A percentile compares a stretch with the other conserved stretches of the same genome.
Evolutionary conservation across 768 basidiomycete genomes (phyloP).

Genomic region (Leccinum uliginosum): DNA sequence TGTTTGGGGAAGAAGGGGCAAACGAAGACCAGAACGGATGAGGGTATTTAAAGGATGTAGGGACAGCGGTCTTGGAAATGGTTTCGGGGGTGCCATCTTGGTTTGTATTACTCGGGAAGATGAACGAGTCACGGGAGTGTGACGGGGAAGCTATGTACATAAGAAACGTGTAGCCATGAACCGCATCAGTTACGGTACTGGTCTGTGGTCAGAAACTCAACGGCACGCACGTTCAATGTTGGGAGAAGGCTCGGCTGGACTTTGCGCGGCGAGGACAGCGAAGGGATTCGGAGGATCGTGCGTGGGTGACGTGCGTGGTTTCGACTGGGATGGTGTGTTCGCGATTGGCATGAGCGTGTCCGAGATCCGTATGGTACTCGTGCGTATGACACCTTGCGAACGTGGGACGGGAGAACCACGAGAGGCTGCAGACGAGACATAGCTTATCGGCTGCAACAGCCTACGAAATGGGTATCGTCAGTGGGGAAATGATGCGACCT

Average conservation of each 20-base stretch:
- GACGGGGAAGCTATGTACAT: conserved; percentile 14
- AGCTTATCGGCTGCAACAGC: conserved; percentile 54
- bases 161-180: conserved; percentile 24
- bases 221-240: conserved; percentile 19
- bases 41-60: conserved; percentile 15
- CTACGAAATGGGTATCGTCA: conserved; percentile 29
- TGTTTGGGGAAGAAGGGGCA: conserved; percentile 18
- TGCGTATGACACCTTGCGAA: conserved; percentile 61
- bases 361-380: conserved; percentile 63
- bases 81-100: conserved; percentile 25
- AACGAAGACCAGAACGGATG: conserved; percentile 23
- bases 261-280: conserved; percentile 15
- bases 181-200: conserved; percentile 9
- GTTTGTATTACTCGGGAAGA: conserved; percentile 32
- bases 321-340: neutral
- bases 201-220: conserved; percentile 2
- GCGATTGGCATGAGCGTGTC: conserved; percentile 32
- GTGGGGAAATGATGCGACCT: neutral
- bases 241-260: conserved; percentile 16
- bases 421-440: conserved; percentile 29
- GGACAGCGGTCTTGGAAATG: conserved; percentile 12
- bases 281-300: conserved; percentile 2
- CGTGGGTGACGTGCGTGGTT: neutral
- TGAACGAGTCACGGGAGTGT: conserved; percentile 34
- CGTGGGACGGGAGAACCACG: conserved; percentile 34